A percentile compares a stretch with the other conserved stretches of the same genome.
phyloP scores from a whole-genome alignment of 164 flowering plant genomes.

The Buxus sempervirens region DNA sequence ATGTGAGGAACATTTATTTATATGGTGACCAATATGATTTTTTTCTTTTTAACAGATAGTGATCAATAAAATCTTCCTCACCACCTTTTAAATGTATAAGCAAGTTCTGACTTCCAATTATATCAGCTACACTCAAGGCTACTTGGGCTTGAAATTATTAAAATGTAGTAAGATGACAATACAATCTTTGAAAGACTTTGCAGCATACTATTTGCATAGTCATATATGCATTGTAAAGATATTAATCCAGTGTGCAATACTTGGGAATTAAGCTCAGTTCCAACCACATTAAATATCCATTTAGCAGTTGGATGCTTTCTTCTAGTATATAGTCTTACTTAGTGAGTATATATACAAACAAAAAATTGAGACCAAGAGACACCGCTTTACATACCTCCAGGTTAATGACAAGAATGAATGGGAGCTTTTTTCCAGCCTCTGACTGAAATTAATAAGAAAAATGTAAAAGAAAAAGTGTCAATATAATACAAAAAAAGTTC shows the following conservation, averaged over 20 bases:
- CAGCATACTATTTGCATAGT: not conserved
- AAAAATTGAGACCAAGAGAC: conserved; percentile 5
- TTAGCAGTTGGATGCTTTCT: too few species aligned
- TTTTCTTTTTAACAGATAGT: too few species aligned
- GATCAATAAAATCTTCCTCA: too few species aligned
- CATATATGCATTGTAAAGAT: not conserved
- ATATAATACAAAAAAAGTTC: not conserved
- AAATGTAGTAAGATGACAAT: not conserved
- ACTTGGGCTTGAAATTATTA: not conserved
- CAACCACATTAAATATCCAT: too few species aligned
- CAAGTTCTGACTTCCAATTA: not conserved
- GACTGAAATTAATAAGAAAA: conserved; percentile 47
- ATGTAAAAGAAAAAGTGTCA: conserved; percentile 4
- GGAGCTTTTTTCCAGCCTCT: conserved; percentile 78
- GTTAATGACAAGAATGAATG: conserved; percentile 77
- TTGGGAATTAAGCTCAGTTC: too few species aligned
- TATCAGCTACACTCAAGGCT: not conserved
- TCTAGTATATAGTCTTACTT: too few species aligned
- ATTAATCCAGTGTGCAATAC: not conserved
- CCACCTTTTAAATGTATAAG: too few species aligned
- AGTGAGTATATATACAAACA: not conserved
- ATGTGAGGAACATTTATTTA: too few species aligned
- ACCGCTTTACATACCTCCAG: conserved; percentile 48
- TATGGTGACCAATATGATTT: too few species aligned
- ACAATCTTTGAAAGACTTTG: not conserved